A percentile compares a stretch with the other conserved stretches of the same genome.
These are phyloP conservation scores for Speleostelium caveatum DNA, from an alignment of 78 protist species.

Conservation along the genomic window DNA sequence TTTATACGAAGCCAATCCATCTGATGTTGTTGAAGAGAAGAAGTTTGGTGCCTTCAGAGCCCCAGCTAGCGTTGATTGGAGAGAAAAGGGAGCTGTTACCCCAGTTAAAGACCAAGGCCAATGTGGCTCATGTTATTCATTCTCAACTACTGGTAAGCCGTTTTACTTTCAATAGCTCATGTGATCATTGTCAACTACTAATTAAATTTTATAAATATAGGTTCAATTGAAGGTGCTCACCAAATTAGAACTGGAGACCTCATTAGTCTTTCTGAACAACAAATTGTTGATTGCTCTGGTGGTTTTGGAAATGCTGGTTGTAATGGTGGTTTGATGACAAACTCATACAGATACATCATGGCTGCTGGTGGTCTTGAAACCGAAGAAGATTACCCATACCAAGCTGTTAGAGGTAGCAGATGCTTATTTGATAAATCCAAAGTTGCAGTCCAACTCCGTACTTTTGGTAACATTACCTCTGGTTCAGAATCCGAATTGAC, in stretches of 20 bases:
- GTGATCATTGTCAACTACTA: no score
- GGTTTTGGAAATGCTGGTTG: constrained; percentile 84
- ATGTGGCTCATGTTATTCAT: constrained; percentile 94
- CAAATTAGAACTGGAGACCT: constrained; percentile 40
- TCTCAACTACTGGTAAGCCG: constrained; percentile 69
- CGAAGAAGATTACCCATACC: constrained; percentile 92
- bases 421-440: constrained; percentile 17
- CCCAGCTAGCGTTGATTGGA: constrained; percentile 82
- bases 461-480: constrained; percentile 37
- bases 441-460: constrained; percentile 4
- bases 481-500: constrained; percentile 74
- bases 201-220: constrained; percentile 31
- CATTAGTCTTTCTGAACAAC: constrained; percentile 83
- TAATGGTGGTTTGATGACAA: constrained; percentile 79
- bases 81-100: constrained; percentile 79
- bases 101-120: constrained; percentile 88
- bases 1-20: constrained; percentile 21
- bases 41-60: neutral
- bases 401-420: constrained; percentile 13
- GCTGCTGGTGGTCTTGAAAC: constrained; percentile 79
- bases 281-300: constrained; percentile 81
- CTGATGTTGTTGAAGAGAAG: neutral
- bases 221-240: constrained; percentile 72
- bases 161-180: constrained; percentile 84
- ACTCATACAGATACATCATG: constrained; percentile 84